Base-by-base conservation (phyloP, 2,329 filamentous ascomycete species). In the Trichophyton simii region DNA sequence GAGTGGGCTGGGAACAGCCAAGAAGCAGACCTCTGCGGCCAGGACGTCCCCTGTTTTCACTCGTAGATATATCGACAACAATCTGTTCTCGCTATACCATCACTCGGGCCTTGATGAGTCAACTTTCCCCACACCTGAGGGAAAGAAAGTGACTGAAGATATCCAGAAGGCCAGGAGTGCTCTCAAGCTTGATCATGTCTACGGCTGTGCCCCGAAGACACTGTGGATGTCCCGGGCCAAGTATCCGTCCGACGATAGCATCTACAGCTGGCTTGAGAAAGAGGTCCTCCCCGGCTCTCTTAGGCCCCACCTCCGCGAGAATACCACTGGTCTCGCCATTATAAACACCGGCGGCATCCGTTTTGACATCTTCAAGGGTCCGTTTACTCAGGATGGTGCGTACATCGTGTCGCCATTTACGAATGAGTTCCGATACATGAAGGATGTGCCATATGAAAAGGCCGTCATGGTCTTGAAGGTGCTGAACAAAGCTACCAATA, bases 331-430 rank as follows among this genome's bases (percentile, higher is more conserved):
- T 2, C 76, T 97, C 9, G 85, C 87, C 34, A 83, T 97, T 58
- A 80, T 88, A 61, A 99, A 99, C 74, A 96, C 89, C 0, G 94
- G 94, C 28, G 89, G 88, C 2, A 85, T 99, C 66, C 88, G 94
- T 52, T 99, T 97, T 73, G 94, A 99, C 72, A 88, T 99, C 64
- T 95, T 96, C 79, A 85, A 92, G 72, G 94, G 94, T 0, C 79
- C 86, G 0, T 97, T 97, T 70, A 97, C 94, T 0, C 84, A 85
- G 44, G 94, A 99, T 71, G 87, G 86, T 3, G 89, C 88, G 0
- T 97, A 85, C 70, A 86, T 92, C 44, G 81, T 97, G 31, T 95
- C 88, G 7, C 94, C 94, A 0, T 99, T 99, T 71, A 84, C 83
- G 1, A 95, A 87, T 72, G 83, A 82, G 0, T 87, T 96, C 72